Percentiles rank a stretch among this genome's conserved stretches.
Conservation (phyloP, 352 stramenopile species). For the Phytophthora nicotianae region DNA sequence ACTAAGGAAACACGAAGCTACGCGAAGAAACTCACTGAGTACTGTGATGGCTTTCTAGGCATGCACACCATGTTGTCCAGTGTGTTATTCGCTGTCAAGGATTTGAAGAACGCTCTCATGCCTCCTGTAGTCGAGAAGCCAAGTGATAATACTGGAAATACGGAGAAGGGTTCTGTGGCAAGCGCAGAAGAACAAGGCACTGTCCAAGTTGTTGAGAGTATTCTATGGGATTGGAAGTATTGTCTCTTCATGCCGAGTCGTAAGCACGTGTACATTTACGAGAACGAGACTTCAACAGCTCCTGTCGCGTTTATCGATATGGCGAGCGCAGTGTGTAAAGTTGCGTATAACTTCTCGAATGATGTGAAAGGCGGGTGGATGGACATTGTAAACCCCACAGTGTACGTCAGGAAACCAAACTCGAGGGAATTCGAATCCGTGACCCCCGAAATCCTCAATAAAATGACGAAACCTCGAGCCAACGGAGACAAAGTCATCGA, state of each 20-base stretch:
- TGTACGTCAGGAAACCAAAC: conserved; percentile 39
- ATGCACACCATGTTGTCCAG: conserved; percentile 52
- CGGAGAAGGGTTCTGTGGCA: background rate
- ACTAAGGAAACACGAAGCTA: conserved; percentile 29
- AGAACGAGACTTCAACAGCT: conserved; percentile 40
- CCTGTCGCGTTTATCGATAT: conserved; percentile 65
- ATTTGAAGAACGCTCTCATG: conserved; percentile 35
- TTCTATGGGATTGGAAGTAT: conserved; percentile 78
- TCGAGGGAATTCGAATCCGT: conserved; percentile 43
- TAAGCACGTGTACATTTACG: conserved; percentile 71
- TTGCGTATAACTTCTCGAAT: conserved; percentile 49
- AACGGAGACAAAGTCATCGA: conserved; percentile 51
- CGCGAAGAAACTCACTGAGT: conserved; percentile 61
- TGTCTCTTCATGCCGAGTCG: conserved; percentile 57
- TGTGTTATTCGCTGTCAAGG: conserved; percentile 51
- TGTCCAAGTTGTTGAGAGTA: conserved; percentile 30
- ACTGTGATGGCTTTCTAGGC: conserved; percentile 63
- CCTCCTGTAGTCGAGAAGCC: conserved; percentile 49
- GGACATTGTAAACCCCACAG: conserved; percentile 53
- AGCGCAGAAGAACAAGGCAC: background rate
- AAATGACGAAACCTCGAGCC: conserved; percentile 41
- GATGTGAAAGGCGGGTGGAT: conserved; percentile 58
- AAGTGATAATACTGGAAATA: conserved; percentile 24
- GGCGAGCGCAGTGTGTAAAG: conserved; percentile 46
- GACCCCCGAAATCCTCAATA: conserved; percentile 32